phyloP scores from a whole-genome alignment of 805 yeast species.

The Starmerella stellata region DNA sequence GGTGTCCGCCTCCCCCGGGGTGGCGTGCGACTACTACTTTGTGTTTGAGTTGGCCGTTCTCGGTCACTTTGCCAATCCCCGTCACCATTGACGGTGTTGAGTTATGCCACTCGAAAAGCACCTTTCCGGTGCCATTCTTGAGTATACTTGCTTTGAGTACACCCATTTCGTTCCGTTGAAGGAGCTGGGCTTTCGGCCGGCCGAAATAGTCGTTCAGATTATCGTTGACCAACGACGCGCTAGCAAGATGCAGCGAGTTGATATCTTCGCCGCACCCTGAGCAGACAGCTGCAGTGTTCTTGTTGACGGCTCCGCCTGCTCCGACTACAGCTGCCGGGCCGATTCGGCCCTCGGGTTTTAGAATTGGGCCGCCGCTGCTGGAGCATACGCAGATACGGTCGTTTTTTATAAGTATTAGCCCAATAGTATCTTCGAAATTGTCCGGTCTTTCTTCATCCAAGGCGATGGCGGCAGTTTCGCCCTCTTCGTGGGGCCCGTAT shows the following conservation, averaged over 20 bases:
- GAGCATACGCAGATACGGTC: conserved; percentile 21
- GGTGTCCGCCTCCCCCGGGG: not conserved
- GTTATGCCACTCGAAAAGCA: conserved; percentile 13
- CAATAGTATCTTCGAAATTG: conserved; percentile 25
- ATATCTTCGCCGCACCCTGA: conserved; percentile 30
- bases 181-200: not conserved
- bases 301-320: conserved; percentile 20
- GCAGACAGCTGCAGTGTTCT: conserved; percentile 17
- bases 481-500: not conserved
- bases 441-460: not conserved
- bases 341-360: conserved; percentile 25
- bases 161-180: not conserved
- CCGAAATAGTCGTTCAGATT: not conserved
- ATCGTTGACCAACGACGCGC: conserved; percentile 2
- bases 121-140: not conserved
- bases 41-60: not conserved
- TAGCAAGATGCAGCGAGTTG: conserved; percentile 19
- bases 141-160: not conserved
- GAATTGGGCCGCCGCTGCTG: conserved; percentile 27
- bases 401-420: conserved; percentile 23
- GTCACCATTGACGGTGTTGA: conserved; percentile 13
- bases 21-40: not conserved
- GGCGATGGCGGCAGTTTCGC: not conserved
- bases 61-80: conserved; percentile 3
- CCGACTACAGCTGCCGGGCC: conserved; percentile 30